Percentiles rank a stretch among this genome's conserved stretches.
Evolutionary conservation across 371 early-diverging fungal species (phyloP).

Genomic region (Smittium culicis): DNA sequence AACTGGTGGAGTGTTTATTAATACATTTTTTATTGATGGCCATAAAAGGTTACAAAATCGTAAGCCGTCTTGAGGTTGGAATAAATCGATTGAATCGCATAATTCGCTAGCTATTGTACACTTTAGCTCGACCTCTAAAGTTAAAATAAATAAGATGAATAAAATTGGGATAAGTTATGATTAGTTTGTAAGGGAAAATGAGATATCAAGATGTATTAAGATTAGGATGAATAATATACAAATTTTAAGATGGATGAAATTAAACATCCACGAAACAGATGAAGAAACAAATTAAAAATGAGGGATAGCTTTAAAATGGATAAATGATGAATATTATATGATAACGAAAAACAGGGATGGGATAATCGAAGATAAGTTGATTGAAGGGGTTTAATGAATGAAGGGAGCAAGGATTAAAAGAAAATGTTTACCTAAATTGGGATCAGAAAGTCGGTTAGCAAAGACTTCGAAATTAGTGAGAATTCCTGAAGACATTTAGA

Average conservation of each 20-base stretch:
- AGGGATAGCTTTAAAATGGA: too few relatives aligned
- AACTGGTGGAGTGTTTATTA: constrained; percentile 60
- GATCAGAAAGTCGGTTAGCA: constrained; percentile 50
- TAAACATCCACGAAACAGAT: too few relatives aligned
- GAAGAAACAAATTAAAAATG: too few relatives aligned
- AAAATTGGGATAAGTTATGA: too few relatives aligned
- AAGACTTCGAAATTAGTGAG: constrained; percentile 46
- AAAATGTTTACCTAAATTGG: constrained; percentile 34
- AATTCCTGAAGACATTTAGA: constrained; percentile 2
- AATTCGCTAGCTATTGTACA: constrained; percentile 75
- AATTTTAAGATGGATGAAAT: too few relatives aligned
- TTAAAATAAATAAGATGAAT: neutral
- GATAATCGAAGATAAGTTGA: too few relatives aligned
- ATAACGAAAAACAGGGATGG: neutral
- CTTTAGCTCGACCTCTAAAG: constrained; percentile 46
- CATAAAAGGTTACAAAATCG: constrained; percentile 60
- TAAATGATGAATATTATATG: too few relatives aligned
- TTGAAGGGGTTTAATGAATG: too few relatives aligned
- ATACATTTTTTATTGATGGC: constrained; percentile 65
- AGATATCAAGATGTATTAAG: too few relatives aligned
- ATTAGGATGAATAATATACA: too few relatives aligned
- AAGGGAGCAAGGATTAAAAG: too few relatives aligned
- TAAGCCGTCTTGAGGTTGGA: constrained; percentile 70
- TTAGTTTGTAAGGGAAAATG: too few relatives aligned
- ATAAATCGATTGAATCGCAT: constrained; percentile 77